Evolutionary conservation across 768 basidiomycete species (phyloP).

Genomic region (Boletales sp.): DNA sequence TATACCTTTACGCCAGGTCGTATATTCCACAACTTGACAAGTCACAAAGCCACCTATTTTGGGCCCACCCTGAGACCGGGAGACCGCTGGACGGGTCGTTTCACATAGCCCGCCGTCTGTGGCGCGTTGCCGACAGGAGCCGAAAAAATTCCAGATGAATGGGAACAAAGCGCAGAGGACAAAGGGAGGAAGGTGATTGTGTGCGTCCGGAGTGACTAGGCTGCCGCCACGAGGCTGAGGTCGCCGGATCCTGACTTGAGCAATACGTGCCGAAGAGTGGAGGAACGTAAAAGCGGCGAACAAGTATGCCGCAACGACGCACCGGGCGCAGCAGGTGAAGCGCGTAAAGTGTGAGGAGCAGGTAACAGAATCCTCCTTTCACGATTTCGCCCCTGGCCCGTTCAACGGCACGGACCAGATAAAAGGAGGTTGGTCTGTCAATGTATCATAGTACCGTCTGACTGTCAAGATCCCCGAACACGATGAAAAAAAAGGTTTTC

Average conservation of each 20-base stretch:
- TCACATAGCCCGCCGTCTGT: background rate
- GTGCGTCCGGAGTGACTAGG: background rate
- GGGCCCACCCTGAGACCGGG: background rate
- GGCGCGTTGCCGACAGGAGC: constrained; percentile 4
- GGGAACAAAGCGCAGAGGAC: constrained; percentile 3
- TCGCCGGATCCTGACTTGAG: constrained; percentile 1
- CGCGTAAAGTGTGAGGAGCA: constrained; percentile 1
- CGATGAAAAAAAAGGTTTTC: too few relatives aligned
- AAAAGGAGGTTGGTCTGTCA: too few relatives aligned
- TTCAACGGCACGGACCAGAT: too few relatives aligned
- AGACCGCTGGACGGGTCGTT: background rate
- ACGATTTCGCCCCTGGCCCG: constrained; percentile 2
- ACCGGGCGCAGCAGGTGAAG: constrained; percentile 1
- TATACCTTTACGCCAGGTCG: constrained; percentile 13
- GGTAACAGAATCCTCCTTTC: background rate
- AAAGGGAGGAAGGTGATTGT: constrained; percentile 3
- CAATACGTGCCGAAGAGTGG: background rate
- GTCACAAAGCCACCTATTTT: background rate
- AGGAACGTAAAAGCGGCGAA: constrained; percentile 10
- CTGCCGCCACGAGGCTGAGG: constrained; percentile 13
- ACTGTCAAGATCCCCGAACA: too few relatives aligned
- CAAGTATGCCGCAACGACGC: background rate
- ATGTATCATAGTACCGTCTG: too few relatives aligned
- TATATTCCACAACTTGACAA: background rate
- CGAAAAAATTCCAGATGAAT: constrained; percentile 1